phyloP scores from a whole-genome alignment of 257 asterid species.

The Lantana camara region DNA sequence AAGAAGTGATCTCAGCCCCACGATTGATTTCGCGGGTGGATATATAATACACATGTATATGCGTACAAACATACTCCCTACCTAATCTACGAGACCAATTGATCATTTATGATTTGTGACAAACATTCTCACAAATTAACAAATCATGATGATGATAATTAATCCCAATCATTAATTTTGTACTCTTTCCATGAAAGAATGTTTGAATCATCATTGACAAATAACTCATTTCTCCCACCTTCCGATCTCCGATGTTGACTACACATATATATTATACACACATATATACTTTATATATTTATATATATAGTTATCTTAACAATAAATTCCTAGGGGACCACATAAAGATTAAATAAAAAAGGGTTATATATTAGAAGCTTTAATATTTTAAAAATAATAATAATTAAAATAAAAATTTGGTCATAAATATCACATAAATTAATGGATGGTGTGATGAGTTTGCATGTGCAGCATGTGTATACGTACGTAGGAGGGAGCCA shows the following conservation, averaged over 20 bases:
- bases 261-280: not conserved
- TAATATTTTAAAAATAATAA: not conserved
- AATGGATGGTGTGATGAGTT: slow-evolving; percentile 33
- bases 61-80: not conserved
- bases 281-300: not conserved
- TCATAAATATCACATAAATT: slow-evolving; percentile 7
- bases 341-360: not conserved
- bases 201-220: slow-evolving; percentile 32
- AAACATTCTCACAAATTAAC: slow-evolving; percentile 23
- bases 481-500: slow-evolving; percentile 8
- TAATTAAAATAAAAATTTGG: too few species aligned
- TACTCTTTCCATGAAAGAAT: slow-evolving; percentile 28
- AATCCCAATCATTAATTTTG: slow-evolving; percentile 46
- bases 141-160: slow-evolving; percentile 34
- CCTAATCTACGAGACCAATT: too few species aligned
- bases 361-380: not conserved
- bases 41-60: not conserved
- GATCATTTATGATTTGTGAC: slow-evolving; percentile 31
- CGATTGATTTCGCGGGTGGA: not conserved
- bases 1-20: too few species aligned
- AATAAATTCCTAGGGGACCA: slow-evolving; percentile 25
- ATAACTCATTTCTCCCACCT: slow-evolving; percentile 42
- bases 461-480: slow-evolving; percentile 53
- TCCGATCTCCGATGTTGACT: slow-evolving; percentile 42
- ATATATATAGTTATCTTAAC: not conserved